These are phyloP conservation scores for Gossypium anomalum DNA, from an alignment of 345 rosid species.

Conservation along the genomic window DNA sequence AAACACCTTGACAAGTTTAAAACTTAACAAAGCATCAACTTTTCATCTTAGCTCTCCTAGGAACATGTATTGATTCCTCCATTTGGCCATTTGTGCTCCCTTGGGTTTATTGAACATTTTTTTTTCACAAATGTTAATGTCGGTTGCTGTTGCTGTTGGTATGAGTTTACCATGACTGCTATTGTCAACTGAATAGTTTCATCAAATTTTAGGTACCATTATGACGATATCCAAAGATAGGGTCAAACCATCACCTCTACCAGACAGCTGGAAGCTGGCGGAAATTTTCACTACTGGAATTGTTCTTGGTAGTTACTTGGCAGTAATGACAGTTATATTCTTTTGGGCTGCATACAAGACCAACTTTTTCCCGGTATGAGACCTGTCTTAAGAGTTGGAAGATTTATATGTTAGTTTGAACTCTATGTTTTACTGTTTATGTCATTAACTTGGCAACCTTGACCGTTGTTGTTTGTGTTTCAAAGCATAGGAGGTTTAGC, in stretches of 20 bases:
- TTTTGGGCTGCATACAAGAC: slow-evolving; percentile 96
- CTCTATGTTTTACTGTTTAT: background rate
- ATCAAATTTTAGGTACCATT: slow-evolving; percentile 69
- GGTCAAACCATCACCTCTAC: slow-evolving; percentile 97
- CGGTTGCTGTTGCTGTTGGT: background rate
- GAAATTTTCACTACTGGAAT: slow-evolving; percentile 91
- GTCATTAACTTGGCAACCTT: background rate
- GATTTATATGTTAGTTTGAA: slow-evolving; percentile 1
- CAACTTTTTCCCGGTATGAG: slow-evolving; percentile 81
- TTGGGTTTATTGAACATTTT: background rate
- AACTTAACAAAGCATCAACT: background rate
- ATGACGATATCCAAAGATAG: slow-evolving; percentile 99
- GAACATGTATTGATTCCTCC: background rate
- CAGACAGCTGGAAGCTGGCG: slow-evolving; percentile 98
- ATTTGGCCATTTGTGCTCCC: background rate
- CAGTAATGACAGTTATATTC: slow-evolving; percentile 97
- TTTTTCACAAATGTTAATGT: background rate
- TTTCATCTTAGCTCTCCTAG: background rate
- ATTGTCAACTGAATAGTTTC: slow-evolving; percentile 14
- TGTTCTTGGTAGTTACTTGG: slow-evolving; percentile 91
- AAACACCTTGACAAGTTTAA: background rate
- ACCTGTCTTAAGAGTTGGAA: background rate
- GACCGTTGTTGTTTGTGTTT: background rate
- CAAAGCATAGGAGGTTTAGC: background rate
- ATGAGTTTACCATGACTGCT: background rate